These are phyloP conservation scores for Kodamaea sp. DNA, from an alignment of 1,139 yeast species.

Conservation along the genomic window DNA sequence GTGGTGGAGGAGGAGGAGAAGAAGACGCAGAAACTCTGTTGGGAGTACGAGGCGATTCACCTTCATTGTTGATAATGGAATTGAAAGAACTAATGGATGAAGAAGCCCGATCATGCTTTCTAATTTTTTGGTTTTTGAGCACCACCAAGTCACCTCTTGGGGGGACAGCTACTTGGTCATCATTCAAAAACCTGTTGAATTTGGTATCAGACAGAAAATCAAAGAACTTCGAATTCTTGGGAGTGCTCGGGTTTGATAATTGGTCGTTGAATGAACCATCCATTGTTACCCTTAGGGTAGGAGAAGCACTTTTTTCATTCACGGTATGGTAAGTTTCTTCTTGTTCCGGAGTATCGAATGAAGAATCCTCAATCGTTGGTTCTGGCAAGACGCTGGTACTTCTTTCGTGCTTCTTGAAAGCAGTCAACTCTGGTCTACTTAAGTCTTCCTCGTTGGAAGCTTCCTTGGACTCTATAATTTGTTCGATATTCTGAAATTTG, in stretches of 20 bases:
- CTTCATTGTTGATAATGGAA: slow-evolving; percentile 13
- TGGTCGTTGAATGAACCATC: background rate
- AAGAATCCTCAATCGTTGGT: slow-evolving; percentile 15
- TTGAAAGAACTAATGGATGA: slow-evolving; percentile 29
- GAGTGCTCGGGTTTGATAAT: slow-evolving; percentile 10
- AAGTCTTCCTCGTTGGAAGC: background rate
- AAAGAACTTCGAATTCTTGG: slow-evolving; percentile 13
- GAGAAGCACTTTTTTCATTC: background rate
- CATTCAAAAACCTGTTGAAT: slow-evolving; percentile 28
- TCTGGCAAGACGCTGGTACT: slow-evolving; percentile 16
- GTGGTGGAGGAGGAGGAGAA: slow-evolving; percentile 6
- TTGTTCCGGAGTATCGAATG: slow-evolving; percentile 3
- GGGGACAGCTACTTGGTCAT: slow-evolving; percentile 34
- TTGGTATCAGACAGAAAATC: slow-evolving; percentile 17
- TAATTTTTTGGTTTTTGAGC: slow-evolving; percentile 20
- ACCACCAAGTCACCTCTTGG: slow-evolving; percentile 38
- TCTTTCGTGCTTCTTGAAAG: slow-evolving; percentile 8
- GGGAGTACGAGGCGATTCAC: slow-evolving; percentile 5
- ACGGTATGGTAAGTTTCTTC: background rate
- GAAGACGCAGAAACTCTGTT: slow-evolving; percentile 6
- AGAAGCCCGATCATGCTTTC: slow-evolving; percentile 25
- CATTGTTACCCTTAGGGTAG: background rate
- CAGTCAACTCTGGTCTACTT: background rate
- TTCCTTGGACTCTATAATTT: too few relatives aligned
- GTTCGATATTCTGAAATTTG: slow-evolving; percentile 1